A percentile compares a stretch with the other conserved stretches of the same genome.
These are phyloP conservation scores for Vigna radiata DNA, from an alignment of 306 rosid genomes.

Conservation along the genomic window DNA sequence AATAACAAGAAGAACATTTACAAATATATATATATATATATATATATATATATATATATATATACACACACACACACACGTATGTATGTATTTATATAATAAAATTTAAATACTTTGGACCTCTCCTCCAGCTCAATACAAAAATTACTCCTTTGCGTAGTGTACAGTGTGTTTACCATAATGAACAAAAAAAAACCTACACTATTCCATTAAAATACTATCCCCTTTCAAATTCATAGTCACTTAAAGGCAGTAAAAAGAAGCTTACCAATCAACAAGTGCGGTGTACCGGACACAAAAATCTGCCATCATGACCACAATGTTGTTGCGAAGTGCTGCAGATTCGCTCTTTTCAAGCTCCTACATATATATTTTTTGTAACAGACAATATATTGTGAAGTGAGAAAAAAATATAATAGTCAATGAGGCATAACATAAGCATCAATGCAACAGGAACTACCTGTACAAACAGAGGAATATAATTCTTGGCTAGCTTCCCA, in stretches of 20 bases:
- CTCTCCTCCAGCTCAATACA: slow-evolving; percentile 17
- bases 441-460: slow-evolving; percentile 49
- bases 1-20: slow-evolving; percentile 25
- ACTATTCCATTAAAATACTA: slow-evolving; percentile 6
- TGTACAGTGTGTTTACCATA: slow-evolving; percentile 7
- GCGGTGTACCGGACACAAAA: slow-evolving; percentile 95
- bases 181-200: background rate
- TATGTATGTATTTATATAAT: too few relatives aligned
- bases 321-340: slow-evolving; percentile 93
- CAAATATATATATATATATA: too few relatives aligned
- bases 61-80: too few relatives aligned
- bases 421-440: slow-evolving; percentile 32
- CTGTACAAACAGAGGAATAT: slow-evolving; percentile 90
- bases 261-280: slow-evolving; percentile 92
- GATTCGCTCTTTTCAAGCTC: slow-evolving; percentile 83
- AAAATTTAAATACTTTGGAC: background rate
- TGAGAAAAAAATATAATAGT: slow-evolving; percentile 15
- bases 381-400: slow-evolving; percentile 22
- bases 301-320: slow-evolving; percentile 86
- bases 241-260: slow-evolving; percentile 15
- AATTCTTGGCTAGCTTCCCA: slow-evolving; percentile 83
- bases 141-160: slow-evolving; percentile 9
- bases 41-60: too few relatives aligned
- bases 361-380: slow-evolving; percentile 48
- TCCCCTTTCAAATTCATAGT: slow-evolving; percentile 14